Conservation (phyloP, 2,329 filamentous ascomycete genomes). For the Colletotrichum echinochloae region DNA sequence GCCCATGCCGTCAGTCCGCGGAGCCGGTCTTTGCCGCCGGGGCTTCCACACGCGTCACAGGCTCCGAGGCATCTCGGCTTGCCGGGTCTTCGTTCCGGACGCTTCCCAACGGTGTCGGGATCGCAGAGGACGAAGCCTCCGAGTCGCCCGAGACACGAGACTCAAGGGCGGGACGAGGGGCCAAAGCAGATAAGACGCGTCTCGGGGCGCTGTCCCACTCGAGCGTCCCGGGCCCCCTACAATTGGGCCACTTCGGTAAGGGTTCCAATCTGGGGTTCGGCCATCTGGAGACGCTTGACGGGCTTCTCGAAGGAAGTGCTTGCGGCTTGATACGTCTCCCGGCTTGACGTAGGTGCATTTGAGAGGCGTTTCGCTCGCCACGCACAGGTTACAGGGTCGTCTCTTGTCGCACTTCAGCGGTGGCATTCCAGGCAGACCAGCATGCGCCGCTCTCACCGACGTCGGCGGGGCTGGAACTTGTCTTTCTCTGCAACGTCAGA, state of each 20-base stretch:
- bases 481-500: not conserved
- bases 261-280: not conserved
- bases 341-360: slow-evolving; percentile 4
- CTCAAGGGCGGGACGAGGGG: not conserved
- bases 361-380: not conserved
- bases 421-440: slow-evolving; percentile 24
- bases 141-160: not conserved
- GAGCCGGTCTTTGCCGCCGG: not conserved
- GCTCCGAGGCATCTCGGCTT: not conserved
- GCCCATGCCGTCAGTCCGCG: not conserved
- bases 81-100: not conserved
- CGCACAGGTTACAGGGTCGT: not conserved
- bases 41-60: not conserved
- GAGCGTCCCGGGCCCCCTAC: not conserved
- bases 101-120: not conserved
- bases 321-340: not conserved
- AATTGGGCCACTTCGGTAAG: not conserved
- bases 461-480: not conserved
- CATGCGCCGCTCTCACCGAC: slow-evolving; percentile 21
- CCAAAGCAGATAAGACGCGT: not conserved
- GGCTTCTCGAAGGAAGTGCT: not conserved
- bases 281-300: not conserved
- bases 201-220: not conserved
- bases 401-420: slow-evolving; percentile 21
- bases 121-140: not conserved